Evolutionary conservation across 345 rosid species (phyloP).

Genomic region (Rhizophora mangle): DNA sequence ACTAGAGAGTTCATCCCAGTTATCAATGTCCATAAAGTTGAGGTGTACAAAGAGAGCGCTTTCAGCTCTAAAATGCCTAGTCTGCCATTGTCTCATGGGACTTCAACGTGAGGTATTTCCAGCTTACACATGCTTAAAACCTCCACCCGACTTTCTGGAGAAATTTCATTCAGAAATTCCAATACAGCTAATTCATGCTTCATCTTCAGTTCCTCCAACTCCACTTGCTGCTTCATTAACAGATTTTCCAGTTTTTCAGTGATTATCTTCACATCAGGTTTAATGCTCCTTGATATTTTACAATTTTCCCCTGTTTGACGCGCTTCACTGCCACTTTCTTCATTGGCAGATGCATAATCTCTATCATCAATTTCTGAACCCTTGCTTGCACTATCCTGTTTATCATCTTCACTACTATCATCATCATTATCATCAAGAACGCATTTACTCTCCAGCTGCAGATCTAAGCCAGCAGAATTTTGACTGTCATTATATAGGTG

Average conservation of each 20-base stretch:
- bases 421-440: constrained; percentile 6
- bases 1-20: not conserved
- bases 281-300: constrained; percentile 4
- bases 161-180: constrained; percentile 54
- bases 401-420: not conserved
- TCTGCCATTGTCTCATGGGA: not conserved
- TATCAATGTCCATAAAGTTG: not conserved
- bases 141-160: constrained; percentile 47
- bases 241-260: constrained; percentile 56
- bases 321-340: constrained; percentile 12
- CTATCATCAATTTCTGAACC: constrained; percentile 13
- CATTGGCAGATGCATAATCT: constrained; percentile 11
- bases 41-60: not conserved
- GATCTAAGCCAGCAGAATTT: constrained; percentile 14
- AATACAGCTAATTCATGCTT: constrained; percentile 51
- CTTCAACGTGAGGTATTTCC: constrained; percentile 28
- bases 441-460: constrained; percentile 10
- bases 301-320: constrained; percentile 3
- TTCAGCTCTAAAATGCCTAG: not conserved
- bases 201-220: constrained; percentile 58
- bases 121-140: constrained; percentile 43
- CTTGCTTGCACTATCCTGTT: constrained; percentile 6
- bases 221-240: constrained; percentile 59
- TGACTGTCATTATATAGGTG: constrained; percentile 17
- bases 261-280: constrained; percentile 31